These are phyloP conservation scores for Nicotiana tomentosiformis DNA, from an alignment of 257 asterid species.

Conservation along the genomic window DNA sequence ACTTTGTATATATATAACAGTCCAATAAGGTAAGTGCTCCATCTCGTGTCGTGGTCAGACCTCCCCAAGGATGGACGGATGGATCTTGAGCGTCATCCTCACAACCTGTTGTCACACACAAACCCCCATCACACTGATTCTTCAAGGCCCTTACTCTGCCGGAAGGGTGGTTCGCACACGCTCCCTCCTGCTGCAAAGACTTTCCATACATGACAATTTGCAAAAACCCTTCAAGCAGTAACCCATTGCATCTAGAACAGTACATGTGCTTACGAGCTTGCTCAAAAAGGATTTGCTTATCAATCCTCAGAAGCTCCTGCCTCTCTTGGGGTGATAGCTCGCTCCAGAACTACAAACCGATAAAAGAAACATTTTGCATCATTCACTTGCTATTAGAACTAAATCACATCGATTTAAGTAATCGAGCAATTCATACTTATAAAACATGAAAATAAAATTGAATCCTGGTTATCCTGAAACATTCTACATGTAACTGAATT, in stretches of 20 bases:
- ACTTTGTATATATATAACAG: slow-evolving; percentile 67
- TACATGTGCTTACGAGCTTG: slow-evolving; percentile 97
- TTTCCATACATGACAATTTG: slow-evolving; percentile 92
- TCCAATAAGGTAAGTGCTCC: slow-evolving; percentile 85
- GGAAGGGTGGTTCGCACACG: slow-evolving; percentile 26
- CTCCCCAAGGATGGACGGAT: slow-evolving; percentile 98
- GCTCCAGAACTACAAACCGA: slow-evolving; percentile 75
- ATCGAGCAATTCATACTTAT: neutral
- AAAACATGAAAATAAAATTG: neutral
- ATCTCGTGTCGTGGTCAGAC: slow-evolving; percentile 71
- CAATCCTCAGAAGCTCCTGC: slow-evolving; percentile 67
- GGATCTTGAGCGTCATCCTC: slow-evolving; percentile 78
- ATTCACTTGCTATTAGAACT: slow-evolving; percentile 7
- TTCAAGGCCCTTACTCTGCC: slow-evolving; percentile 30
- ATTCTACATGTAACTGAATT: neutral
- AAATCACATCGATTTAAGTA: neutral
- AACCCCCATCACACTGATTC: slow-evolving; percentile 35
- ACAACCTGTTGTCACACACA: slow-evolving; percentile 36
- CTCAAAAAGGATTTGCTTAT: slow-evolving; percentile 86
- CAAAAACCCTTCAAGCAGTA: slow-evolving; percentile 85
- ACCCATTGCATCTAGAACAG: slow-evolving; percentile 96
- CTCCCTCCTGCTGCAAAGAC: slow-evolving; percentile 74
- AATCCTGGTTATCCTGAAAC: neutral
- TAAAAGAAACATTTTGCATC: neutral
- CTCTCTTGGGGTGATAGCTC: slow-evolving; percentile 78